A percentile compares a stretch with the other conserved stretches of the same genome.
phyloP scores from a whole-genome alignment of 495 filamentous ascomycete species.

The Hyphodiscus hymeniophilus region DNA sequence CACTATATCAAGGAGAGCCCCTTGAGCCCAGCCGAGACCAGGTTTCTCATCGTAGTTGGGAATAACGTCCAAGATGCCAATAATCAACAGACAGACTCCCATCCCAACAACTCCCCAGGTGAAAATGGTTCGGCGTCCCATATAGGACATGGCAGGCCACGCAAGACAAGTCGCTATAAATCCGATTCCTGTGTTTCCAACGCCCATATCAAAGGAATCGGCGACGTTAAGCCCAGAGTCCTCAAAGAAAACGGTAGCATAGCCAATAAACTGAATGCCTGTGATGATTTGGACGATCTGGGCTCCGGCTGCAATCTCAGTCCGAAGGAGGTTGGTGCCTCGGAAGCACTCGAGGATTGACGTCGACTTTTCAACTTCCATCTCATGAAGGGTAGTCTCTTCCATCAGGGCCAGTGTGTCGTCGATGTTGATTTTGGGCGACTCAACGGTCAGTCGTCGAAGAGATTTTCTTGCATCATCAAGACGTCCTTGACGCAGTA shows the following conservation, averaged over 20 bases:
- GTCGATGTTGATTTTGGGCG: not conserved
- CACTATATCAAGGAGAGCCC: conserved; percentile 41
- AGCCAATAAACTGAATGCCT: conserved; percentile 43
- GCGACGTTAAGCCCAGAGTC: conserved; percentile 44
- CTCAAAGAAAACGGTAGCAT: conserved; percentile 56
- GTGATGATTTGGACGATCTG: conserved; percentile 40
- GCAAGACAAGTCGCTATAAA: conserved; percentile 31
- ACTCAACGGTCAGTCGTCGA: not conserved
- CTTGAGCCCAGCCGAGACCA: conserved; percentile 44
- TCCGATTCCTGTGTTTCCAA: conserved; percentile 23
- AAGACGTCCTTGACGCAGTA: conserved; percentile 33
- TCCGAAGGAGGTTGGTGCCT: conserved; percentile 43
- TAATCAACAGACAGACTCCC: conserved; percentile 6
- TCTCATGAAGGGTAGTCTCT: conserved; percentile 3
- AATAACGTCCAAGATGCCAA: conserved; percentile 17
- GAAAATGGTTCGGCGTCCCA: conserved; percentile 12
- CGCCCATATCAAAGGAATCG: conserved; percentile 37
- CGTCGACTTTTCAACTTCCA: conserved; percentile 17
- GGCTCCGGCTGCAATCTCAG: conserved; percentile 41
- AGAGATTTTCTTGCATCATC: conserved; percentile 27
- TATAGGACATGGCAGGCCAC: conserved; percentile 7
- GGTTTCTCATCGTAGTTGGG: conserved; percentile 7
- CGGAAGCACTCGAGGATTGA: conserved; percentile 45
- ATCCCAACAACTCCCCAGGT: conserved; percentile 7
- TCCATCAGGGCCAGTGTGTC: conserved; percentile 10